Evolutionary conservation across 495 filamentous ascomycete genomes (phyloP).

Genomic region (Penicillium subrubescens): DNA sequence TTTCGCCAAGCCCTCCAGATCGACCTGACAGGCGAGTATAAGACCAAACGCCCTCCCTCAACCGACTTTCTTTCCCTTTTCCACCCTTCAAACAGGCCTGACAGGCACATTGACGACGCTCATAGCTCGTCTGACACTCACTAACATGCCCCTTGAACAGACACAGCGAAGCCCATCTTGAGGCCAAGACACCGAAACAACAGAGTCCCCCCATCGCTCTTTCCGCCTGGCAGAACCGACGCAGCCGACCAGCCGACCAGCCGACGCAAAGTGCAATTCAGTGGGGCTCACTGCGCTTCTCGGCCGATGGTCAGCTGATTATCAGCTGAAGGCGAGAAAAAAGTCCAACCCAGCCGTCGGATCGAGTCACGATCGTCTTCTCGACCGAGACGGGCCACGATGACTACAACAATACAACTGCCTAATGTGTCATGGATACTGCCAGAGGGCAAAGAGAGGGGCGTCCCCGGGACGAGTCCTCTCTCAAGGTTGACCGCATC

Average conservation of each 20-base stretch:
- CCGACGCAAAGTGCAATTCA: conserved; percentile 16
- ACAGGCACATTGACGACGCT: conserved; percentile 1
- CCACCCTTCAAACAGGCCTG: not conserved
- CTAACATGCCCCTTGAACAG: conserved; percentile 1
- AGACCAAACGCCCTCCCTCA: conserved; percentile 24
- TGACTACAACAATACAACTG: not conserved
- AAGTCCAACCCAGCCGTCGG: not conserved
- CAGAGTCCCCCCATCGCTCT: not conserved
- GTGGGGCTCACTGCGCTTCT: conserved; percentile 23
- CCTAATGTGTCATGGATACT: not conserved
- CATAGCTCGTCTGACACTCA: not conserved
- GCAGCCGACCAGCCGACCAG: conserved; percentile 30
- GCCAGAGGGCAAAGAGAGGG: not conserved
- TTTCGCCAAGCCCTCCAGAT: conserved; percentile 41
- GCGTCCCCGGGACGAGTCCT: not conserved
- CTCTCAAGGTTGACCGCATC: not conserved
- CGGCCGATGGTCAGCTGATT: conserved; percentile 14
- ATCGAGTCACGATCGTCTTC: conserved; percentile 4
- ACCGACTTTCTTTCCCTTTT: conserved; percentile 18
- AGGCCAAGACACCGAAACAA: not conserved
- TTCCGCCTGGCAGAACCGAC: conserved; percentile 18
- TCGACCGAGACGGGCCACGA: not conserved
- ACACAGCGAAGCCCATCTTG: not conserved
- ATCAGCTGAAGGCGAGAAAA: not conserved
- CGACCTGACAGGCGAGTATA: conserved; percentile 34